These are phyloP conservation scores for Porogramme epimiltina DNA, from an alignment of 1,284 basidiomycete species.

Conservation along the genomic window DNA sequence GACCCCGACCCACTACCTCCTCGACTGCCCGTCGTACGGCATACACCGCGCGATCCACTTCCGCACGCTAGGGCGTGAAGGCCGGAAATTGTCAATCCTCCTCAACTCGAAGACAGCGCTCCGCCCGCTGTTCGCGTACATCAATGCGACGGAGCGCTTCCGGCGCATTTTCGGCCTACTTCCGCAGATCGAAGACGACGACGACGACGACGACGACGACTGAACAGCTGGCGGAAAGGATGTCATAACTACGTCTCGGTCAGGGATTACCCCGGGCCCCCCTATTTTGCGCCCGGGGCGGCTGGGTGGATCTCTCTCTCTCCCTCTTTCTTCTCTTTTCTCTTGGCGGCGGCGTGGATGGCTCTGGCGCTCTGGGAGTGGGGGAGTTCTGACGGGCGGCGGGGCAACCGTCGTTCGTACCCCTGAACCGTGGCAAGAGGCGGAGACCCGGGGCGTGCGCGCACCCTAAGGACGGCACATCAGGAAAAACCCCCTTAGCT, in stretches of 20 bases:
- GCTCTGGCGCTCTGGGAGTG: neutral
- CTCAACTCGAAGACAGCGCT: neutral
- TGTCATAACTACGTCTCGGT: no score
- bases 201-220: no score
- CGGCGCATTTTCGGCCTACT: neutral
- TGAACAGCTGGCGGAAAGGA: no score
- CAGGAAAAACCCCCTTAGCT: no score
- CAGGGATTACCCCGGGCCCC: no score
- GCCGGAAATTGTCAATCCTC: neutral
- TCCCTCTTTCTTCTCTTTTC: no score
- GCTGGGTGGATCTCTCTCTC: no score
- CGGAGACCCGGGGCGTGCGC: neutral
- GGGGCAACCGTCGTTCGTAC: neutral
- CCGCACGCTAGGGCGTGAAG: neutral
- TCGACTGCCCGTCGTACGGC: slow-evolving; percentile 21
- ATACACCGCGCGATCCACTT: neutral
- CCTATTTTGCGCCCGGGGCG: no score
- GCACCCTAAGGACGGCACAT: neutral
- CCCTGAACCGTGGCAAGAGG: slow-evolving; percentile 2
- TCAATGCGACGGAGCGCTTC: slow-evolving; percentile 2
- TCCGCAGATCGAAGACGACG: no score
- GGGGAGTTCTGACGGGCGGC: slow-evolving; percentile 2
- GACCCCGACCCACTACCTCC: slow-evolving; percentile 29
- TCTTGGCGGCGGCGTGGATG: neutral
- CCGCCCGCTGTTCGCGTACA: neutral